phyloP scores from a whole-genome alignment of 768 basidiomycete genomes.

The Hericium coralloides region DNA sequence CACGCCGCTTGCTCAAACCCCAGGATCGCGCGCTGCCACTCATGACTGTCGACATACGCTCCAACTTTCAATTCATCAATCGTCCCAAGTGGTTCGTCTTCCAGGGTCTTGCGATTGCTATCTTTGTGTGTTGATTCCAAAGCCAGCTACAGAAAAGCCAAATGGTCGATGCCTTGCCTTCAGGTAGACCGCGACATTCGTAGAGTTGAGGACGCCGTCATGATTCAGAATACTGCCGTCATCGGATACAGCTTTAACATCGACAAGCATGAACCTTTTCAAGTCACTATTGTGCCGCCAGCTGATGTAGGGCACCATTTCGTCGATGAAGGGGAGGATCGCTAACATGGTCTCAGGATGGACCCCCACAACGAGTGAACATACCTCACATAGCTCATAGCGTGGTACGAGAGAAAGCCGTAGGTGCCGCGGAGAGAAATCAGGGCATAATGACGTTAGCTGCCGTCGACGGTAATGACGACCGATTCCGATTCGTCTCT shows the following conservation, averaged over 20 bases:
- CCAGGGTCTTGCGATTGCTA: background rate
- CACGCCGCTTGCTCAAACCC: constrained; percentile 19
- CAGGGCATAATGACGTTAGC: constrained; percentile 36
- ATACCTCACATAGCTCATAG: background rate
- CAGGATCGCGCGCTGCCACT: constrained; percentile 9
- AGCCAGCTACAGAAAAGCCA: background rate
- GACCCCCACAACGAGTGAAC: background rate
- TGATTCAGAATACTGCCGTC: background rate
- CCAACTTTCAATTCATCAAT: background rate
- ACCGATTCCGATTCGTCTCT: constrained; percentile 32
- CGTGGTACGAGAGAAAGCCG: constrained; percentile 20
- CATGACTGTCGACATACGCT: constrained; percentile 3
- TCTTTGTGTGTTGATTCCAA: background rate
- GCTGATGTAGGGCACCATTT: constrained; percentile 19
- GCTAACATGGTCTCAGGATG: background rate
- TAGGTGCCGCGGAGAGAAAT: constrained; percentile 15
- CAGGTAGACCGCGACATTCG: background rate
- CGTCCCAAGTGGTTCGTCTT: background rate
- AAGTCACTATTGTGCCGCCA: constrained; percentile 33
- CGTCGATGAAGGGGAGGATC: constrained; percentile 4
- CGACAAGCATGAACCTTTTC: constrained; percentile 24
- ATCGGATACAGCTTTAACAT: background rate
- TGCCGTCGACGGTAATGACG: constrained; percentile 20
- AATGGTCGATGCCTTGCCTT: background rate
- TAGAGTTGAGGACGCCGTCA: background rate